Evolutionary conservation across 495 filamentous ascomycete genomes (phyloP).

Genomic region (Penicillium odoratum): DNA sequence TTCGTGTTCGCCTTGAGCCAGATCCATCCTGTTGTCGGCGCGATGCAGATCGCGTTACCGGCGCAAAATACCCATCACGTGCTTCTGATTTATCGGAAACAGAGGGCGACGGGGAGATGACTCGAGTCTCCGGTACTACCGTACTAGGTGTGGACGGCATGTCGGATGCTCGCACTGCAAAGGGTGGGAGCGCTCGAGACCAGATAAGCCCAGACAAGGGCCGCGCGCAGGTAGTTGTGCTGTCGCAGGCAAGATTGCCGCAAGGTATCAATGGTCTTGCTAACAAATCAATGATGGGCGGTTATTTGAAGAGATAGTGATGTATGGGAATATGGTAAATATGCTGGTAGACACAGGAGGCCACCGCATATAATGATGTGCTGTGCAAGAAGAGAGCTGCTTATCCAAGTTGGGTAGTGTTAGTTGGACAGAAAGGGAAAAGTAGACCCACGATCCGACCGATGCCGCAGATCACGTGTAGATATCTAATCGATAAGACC

Average conservation of each 20-base stretch:
- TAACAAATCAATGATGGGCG: conserved; percentile 32
- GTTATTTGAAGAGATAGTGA: conserved; percentile 8
- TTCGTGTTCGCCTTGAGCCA: conserved; percentile 27
- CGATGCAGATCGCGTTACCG: conserved; percentile 63
- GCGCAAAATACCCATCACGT: conserved; percentile 58
- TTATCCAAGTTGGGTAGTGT: conserved; percentile 24
- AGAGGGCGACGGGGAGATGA: conserved; percentile 70
- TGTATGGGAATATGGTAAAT: conserved; percentile 1
- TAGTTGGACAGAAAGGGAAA: conserved; percentile 17
- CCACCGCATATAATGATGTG: conserved; percentile 13
- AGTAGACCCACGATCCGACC: conserved; percentile 25
- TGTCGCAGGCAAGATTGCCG: conserved; percentile 31
- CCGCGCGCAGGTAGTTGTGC: conserved; percentile 31
- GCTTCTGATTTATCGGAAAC: conserved; percentile 54
- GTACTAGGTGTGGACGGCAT: conserved; percentile 48
- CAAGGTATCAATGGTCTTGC: conserved; percentile 15
- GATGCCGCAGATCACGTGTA: conserved; percentile 28
- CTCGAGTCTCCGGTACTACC: conserved; percentile 63
- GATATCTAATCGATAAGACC: conserved; percentile 35
- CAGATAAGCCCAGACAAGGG: conserved; percentile 52
- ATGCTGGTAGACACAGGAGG: conserved; percentile 1
- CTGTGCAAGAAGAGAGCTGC: conserved; percentile 8
- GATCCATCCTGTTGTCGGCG: conserved; percentile 46
- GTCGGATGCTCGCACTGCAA: conserved; percentile 36
- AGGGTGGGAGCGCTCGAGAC: conserved; percentile 47